phyloP scores from a whole-genome alignment of 176 grass and related monocot species.

The Avena insularis region DNA sequence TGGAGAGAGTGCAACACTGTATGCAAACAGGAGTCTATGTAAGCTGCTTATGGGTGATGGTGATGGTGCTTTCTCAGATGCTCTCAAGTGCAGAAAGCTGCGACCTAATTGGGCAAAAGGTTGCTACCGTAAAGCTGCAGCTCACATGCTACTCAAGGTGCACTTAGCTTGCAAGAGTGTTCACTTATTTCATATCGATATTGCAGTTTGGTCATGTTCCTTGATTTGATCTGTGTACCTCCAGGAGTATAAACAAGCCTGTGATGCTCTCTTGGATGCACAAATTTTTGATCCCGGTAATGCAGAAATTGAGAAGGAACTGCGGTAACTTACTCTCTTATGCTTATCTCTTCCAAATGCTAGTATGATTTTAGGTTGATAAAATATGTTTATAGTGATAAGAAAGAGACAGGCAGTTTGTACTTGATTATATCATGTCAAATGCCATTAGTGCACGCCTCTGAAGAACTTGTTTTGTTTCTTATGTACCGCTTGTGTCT shows the following conservation, averaged over 20 bases:
- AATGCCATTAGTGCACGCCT: not conserved
- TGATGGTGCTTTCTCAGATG: conserved; percentile 45
- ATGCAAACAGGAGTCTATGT: conserved; percentile 60
- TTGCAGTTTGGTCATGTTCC: not conserved
- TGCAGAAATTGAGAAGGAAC: conserved; percentile 37
- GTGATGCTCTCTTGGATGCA: conserved; percentile 44
- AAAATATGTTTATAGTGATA: not conserved
- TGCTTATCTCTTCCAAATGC: not conserved
- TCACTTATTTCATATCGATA: not conserved
- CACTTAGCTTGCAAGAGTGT: no score
- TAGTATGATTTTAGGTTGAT: not conserved
- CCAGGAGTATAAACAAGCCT: conserved; percentile 38
- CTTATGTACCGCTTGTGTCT: not conserved
- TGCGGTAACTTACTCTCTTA: not conserved
- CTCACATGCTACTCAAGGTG: conserved; percentile 39
- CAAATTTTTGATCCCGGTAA: conserved; percentile 36
- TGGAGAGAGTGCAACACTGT: conserved; percentile 30
- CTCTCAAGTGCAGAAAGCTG: conserved; percentile 40
- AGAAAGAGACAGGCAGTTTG: not conserved
- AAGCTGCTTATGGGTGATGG: conserved; percentile 53
- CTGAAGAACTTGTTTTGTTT: not conserved
- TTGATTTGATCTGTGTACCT: not conserved
- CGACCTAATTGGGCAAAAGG: conserved; percentile 36
- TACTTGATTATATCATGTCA: not conserved
- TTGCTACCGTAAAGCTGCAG: conserved; percentile 29